Base-by-base conservation (phyloP, 1,284 basidiomycete species). In the Marasmius oreades region DNA sequence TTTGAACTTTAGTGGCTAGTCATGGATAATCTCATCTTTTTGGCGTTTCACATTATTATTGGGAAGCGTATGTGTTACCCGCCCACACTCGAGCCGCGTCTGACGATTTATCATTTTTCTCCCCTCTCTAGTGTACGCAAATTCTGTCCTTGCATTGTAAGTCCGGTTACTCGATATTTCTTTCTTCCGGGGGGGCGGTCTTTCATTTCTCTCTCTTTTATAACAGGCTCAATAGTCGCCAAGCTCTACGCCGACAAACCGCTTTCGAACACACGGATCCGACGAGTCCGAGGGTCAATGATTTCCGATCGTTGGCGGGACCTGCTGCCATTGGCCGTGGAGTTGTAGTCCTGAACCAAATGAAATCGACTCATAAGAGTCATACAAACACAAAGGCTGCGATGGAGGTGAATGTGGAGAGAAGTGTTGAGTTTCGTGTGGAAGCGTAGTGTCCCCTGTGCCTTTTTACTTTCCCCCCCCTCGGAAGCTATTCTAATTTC, bases 1-100 rank as follows among this genome's bases (percentile, higher is more conserved):
- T 18, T 24, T 8, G 18, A 11, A 20, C 18, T 23, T 6, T 20
- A 56, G 55, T 56, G 48, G 33, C 33, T 56, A 16, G 46, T 28
- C 11, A 52, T 56, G 51, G 31, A 56, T 14, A 56, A 56, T 24
- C 43, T 56, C 11, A 36, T 56, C 28, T 56, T 56, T 10, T 22
- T 56, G 43, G 55, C 48, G 6, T 10, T 56, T 3, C 51, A 56
- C 16, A 52, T 56, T 23, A 46, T 56, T 22, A 52, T 56, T 23
- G 53, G 45, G 23, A 55, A 55, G 46, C 34, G 53, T 55, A 50
- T 37, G 53, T 31, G 10, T 24, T n/a, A n/a, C n/a, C 33, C 11
- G 3, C 14, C 12, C 11, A n/a, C 18, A 10, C 16, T 11, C 23
- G 33, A 20, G 7, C 16, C 11, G 23, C 11, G 31, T 33, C 5